A percentile compares a stretch with the other conserved stretches of the same genome.
These are phyloP conservation scores for Acarospora socialis DNA, from an alignment of 2,329 filamentous ascomycete species.

Conservation along the genomic window DNA sequence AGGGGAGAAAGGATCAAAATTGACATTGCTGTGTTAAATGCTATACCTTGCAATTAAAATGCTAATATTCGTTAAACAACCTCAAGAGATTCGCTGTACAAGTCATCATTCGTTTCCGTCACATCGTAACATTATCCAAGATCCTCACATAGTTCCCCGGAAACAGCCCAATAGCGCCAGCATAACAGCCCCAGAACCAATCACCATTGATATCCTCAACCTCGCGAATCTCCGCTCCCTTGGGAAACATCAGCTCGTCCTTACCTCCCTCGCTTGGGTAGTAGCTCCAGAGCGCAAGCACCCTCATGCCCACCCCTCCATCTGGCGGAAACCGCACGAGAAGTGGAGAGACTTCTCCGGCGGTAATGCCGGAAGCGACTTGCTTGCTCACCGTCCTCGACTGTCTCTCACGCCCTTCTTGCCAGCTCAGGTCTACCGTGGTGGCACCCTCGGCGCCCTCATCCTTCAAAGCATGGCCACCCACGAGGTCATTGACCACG, in stretches of 20 bases:
- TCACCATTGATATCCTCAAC: slow-evolving; percentile 79
- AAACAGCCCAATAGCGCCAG: slow-evolving; percentile 65
- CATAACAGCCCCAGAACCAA: slow-evolving; percentile 81
- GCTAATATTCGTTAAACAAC: too few relatives aligned
- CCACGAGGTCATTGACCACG: slow-evolving; percentile 59
- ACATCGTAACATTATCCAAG: slow-evolving; percentile 1
- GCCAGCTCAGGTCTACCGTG: slow-evolving; percentile 13
- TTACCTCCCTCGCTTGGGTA: slow-evolving; percentile 49
- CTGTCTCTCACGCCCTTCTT: slow-evolving; percentile 2
- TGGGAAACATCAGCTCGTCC: slow-evolving; percentile 75
- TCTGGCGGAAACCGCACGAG: slow-evolving; percentile 54
- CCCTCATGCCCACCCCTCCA: slow-evolving; percentile 53
- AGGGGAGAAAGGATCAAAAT: too few relatives aligned
- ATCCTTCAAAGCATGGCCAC: slow-evolving; percentile 55
- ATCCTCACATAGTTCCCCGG: slow-evolving; percentile 60
- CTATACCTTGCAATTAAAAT: too few relatives aligned
- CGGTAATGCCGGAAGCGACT: background rate
- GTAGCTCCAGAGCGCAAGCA: slow-evolving; percentile 61
- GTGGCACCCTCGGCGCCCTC: slow-evolving; percentile 30
- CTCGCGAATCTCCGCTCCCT: slow-evolving; percentile 68
- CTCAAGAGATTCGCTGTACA: too few relatives aligned
- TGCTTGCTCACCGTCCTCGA: background rate
- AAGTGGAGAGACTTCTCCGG: slow-evolving; percentile 1
- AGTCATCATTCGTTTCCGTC: too few relatives aligned
- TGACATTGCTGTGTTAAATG: too few relatives aligned